Evolutionary conservation across 2,329 filamentous ascomycete species (phyloP), one percentile per base, ranked within the genome.

Genomic region (Cryoendolithus antarcticus): DNA sequence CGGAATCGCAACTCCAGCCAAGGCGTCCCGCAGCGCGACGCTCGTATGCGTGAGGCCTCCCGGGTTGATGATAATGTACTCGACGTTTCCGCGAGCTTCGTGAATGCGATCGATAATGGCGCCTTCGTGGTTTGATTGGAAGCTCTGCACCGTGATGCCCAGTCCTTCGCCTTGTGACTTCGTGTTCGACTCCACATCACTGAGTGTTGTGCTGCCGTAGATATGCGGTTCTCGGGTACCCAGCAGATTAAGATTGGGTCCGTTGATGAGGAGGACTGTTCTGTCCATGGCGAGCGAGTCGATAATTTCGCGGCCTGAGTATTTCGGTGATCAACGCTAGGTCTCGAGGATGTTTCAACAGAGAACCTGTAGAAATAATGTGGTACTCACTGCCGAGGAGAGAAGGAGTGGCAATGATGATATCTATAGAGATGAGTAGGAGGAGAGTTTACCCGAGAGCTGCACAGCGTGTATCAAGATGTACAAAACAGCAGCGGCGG

Each of bases 191-290:
- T 75, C 67, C 10, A 88, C 70, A 47, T 83, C 73, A 12, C 64
- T 37, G 9, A 88, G 74, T 0, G 81, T 85, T 1, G 75, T 77
- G 44, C 65, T 68, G 54, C 82, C 82, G 63, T 88, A 86, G 51
- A 85, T 71, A 21, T 75, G 64, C 10, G 82, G 82, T 57, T 89
- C 82, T 13, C 83, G 71, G 9, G 74, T 80, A 29, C 82, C 82
- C 24, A 88, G 72, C 36, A 88, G 77, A 62, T 86, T 86, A 51
- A 88, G 77, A 59, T 88, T 88, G 27, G 82, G 81, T n/a, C 82
- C 82, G 60, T 86, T 86, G 65, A 86, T 76, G 48, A 86, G 68
- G 49, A 86, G 76, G 54, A 86, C 76, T 33, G 54, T 60, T 47
- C 61, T 62, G 30, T 59, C 48, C 62, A 41, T 41, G 6, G 11